phyloP scores from a whole-genome alignment of 176 grass and related monocot species.

The Triticum urartu region DNA sequence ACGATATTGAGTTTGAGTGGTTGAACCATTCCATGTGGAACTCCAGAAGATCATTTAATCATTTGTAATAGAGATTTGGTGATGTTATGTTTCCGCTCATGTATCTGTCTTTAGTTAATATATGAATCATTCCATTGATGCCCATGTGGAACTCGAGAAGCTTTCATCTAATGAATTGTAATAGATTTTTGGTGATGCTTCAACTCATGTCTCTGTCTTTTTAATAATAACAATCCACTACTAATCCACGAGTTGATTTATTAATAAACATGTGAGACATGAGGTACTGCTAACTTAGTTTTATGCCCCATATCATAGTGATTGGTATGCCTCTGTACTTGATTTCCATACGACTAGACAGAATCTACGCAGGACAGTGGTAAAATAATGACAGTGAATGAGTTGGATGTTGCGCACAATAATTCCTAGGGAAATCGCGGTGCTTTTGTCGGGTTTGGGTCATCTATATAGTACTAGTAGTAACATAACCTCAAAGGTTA shows the following conservation, averaged over 20 bases:
- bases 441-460: background rate
- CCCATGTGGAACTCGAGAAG: background rate
- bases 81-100: background rate
- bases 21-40: constrained; percentile 3
- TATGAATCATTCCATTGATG: background rate
- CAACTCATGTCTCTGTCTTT: background rate
- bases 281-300: background rate
- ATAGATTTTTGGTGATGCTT: background rate
- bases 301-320: background rate
- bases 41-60: background rate
- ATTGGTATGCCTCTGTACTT: background rate
- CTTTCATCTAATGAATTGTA: background rate
- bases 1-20: background rate
- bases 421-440: background rate
- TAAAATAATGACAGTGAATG: background rate
- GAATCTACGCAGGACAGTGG: background rate
- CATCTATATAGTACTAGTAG: background rate
- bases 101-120: background rate
- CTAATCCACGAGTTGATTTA: background rate
- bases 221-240: background rate
- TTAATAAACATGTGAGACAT: background rate
- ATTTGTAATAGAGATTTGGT: background rate
- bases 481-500: background rate
- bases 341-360: background rate
- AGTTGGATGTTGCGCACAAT: background rate